phyloP scores from a whole-genome alignment of 2,329 filamentous ascomycete species.

The Cryphonectria carpinicola region DNA sequence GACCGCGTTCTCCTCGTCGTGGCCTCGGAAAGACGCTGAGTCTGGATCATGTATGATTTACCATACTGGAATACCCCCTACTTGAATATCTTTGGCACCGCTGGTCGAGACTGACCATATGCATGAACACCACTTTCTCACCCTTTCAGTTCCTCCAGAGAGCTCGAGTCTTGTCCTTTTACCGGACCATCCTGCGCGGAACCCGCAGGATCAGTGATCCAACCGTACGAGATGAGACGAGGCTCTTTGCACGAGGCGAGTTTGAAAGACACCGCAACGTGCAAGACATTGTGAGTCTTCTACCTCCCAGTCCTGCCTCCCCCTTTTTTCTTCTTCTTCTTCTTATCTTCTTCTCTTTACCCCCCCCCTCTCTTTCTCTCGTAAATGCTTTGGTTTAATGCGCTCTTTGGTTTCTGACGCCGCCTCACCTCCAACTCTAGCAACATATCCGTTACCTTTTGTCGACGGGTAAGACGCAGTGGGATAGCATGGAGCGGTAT shows the following conservation, averaged over 20 bases:
- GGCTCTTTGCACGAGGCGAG: constrained; percentile 60
- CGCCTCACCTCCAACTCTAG: neutral
- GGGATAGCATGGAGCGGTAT: constrained; percentile 65
- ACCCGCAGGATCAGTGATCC: constrained; percentile 56
- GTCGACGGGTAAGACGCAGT: constrained; percentile 68
- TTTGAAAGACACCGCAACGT: constrained; percentile 63
- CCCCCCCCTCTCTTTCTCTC: neutral
- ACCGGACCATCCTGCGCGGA: constrained; percentile 60
- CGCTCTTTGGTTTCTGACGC: constrained; percentile 3
- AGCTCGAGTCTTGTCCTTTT: constrained; percentile 57
- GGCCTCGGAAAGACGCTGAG: constrained; percentile 51
- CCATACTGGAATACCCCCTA: neutral
- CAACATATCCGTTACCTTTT: constrained; percentile 64
- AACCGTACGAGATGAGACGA: constrained; percentile 57
- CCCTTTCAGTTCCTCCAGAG: constrained; percentile 61
- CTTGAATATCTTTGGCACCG: neutral
- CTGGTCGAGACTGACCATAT: neutral
- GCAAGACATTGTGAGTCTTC: constrained; percentile 55
- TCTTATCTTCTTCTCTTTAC: too few relatives aligned
- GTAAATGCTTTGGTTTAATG: neutral
- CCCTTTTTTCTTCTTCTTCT: too few relatives aligned
- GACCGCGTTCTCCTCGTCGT: constrained; percentile 26
- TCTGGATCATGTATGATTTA: constrained; percentile 59
- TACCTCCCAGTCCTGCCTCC: neutral
- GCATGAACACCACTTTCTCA: neutral